Evolutionary conservation across 208 protist genomes (phyloP).

Genomic region (Angomonas ambiguus): DNA sequence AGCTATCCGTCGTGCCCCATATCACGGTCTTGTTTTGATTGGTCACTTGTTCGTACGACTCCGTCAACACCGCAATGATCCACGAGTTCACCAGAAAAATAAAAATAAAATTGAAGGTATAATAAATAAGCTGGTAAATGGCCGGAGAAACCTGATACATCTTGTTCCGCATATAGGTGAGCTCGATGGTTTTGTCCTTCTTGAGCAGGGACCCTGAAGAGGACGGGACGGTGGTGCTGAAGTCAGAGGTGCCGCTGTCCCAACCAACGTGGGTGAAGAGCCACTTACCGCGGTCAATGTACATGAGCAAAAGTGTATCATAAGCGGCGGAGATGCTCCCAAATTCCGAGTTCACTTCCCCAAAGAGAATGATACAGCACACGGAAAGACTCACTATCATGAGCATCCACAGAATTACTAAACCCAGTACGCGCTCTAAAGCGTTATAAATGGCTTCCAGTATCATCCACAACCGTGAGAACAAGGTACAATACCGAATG

Average conservation of each 20-base stretch:
- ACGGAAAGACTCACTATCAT: slow-evolving; percentile 13
- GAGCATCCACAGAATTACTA: slow-evolving; percentile 12
- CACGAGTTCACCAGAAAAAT: slow-evolving; percentile 15
- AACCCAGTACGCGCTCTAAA: slow-evolving; percentile 5
- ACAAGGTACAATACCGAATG: slow-evolving; percentile 12
- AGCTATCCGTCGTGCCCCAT: slow-evolving; percentile 4
- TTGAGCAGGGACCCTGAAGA: slow-evolving; percentile 11
- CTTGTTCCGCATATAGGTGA: neutral
- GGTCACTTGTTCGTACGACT: slow-evolving; percentile 11
- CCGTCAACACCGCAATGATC: slow-evolving; percentile 13
- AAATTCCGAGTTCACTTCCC: slow-evolving; percentile 11
- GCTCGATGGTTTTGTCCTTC: neutral
- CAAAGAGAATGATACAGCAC: slow-evolving; percentile 8
- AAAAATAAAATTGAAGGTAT: slow-evolving; percentile 17
- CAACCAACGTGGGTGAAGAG: slow-evolving; percentile 10
- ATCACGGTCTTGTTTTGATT: neutral
- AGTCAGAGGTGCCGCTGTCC: slow-evolving; percentile 8
- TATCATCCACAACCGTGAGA: slow-evolving; percentile 5
- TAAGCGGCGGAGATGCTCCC: slow-evolving; percentile 15
- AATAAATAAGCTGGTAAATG: slow-evolving; percentile 11
- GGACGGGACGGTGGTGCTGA: slow-evolving; percentile 17
- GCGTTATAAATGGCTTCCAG: slow-evolving; percentile 12
- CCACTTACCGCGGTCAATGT: slow-evolving; percentile 17
- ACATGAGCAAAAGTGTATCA: slow-evolving; percentile 13
- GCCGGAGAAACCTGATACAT: neutral